These are phyloP conservation scores for Colletotrichum higginsianum DNA, from an alignment of 2,329 filamentous ascomycete genomes.

Conservation along the genomic window DNA sequence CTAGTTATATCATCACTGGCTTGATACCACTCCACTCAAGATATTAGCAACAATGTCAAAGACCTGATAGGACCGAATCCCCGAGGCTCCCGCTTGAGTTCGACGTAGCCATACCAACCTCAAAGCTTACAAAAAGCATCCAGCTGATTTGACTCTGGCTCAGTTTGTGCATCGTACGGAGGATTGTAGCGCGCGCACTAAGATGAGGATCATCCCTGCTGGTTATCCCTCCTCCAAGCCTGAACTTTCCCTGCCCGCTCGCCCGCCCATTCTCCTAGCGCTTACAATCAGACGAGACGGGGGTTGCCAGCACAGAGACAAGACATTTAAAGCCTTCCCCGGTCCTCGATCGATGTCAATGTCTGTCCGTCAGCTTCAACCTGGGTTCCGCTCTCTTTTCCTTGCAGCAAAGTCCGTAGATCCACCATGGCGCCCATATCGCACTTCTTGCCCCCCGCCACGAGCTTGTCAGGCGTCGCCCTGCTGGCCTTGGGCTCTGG, in stretches of 20 bases:
- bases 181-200: slow-evolving; percentile 6
- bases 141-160: neutral
- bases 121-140: neutral
- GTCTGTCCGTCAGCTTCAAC: too few relatives aligned
- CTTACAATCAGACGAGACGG: neutral
- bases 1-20: neutral
- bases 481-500: slow-evolving; percentile 11
- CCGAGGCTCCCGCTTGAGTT: too few relatives aligned
- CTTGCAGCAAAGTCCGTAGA: neutral
- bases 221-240: neutral
- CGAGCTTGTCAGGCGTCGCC: slow-evolving; percentile 22
- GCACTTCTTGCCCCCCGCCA: slow-evolving; percentile 1
- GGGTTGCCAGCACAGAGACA: neutral
- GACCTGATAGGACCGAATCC: neutral
- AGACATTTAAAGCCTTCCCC: slow-evolving; percentile 7
- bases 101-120: neutral
- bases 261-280: too few relatives aligned
- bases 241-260: slow-evolving; percentile 10
- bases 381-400: too few relatives aligned
- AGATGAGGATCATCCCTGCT: slow-evolving; percentile 12
- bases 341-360: neutral
- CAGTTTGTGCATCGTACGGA: too few relatives aligned
- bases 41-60: neutral
- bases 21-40: neutral
- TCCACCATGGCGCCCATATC: slow-evolving; percentile 20